Evolutionary conservation across 176 grass and related monocot genomes (phyloP).

Genomic region (Alloteropsis semialata): DNA sequence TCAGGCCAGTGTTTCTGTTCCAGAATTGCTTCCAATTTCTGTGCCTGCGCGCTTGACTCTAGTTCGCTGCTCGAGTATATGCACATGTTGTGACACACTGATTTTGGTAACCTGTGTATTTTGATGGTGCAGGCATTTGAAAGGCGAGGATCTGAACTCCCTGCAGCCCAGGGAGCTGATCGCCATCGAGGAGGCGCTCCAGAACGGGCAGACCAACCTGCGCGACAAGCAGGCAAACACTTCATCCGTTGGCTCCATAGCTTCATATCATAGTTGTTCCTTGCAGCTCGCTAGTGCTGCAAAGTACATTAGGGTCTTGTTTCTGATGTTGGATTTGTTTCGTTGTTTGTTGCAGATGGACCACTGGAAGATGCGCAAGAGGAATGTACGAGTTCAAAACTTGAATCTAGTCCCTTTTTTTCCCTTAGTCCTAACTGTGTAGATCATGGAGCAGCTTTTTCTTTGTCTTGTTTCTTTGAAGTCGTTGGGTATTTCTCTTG

Average conservation of each 20-base stretch:
- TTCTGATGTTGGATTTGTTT: conserved; percentile 16
- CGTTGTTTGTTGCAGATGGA: conserved; percentile 60
- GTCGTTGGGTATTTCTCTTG: neutral
- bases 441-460: neutral
- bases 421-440: neutral
- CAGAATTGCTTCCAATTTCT: neutral
- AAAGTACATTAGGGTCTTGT: neutral
- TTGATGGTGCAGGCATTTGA: conserved; percentile 61
- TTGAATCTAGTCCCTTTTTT: neutral
- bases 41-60: neutral
- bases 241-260: neutral
- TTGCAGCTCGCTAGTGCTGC: neutral
- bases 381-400: conserved; percentile 48
- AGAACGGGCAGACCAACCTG: conserved; percentile 62
- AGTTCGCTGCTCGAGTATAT: neutral
- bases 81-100: neutral
- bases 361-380: conserved; percentile 71
- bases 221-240: conserved; percentile 62
- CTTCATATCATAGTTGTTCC: neutral
- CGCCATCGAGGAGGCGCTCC: conserved; percentile 70
- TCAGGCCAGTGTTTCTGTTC: conserved; percentile 54
- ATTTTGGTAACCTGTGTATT: neutral
- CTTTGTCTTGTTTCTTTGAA: neutral
- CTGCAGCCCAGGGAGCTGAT: conserved; percentile 87
- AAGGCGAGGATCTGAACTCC: conserved; percentile 89